phyloP scores from a whole-genome alignment of 2,329 filamentous ascomycete species.

The Orbilia oligospora region DNA sequence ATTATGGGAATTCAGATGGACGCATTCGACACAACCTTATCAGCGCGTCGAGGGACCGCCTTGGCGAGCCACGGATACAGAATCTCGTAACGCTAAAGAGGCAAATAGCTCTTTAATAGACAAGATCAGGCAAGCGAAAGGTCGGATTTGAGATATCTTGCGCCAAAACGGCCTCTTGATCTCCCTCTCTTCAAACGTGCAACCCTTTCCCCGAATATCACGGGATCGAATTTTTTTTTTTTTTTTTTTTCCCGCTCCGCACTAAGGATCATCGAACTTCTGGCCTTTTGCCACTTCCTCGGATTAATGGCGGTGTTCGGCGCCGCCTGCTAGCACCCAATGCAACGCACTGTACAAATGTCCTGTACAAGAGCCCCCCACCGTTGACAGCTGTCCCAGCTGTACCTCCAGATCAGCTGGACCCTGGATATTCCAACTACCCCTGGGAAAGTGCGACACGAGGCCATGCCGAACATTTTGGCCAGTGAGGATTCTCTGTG shows the following conservation, averaged over 20 bases:
- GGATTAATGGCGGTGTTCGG: slow-evolving; percentile 2
- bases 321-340: not conserved
- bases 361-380: slow-evolving; percentile 18
- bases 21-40: slow-evolving; percentile 23
- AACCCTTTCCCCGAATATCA: not conserved
- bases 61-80: slow-evolving; percentile 28
- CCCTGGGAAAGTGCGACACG: slow-evolving; percentile 42
- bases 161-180: not conserved
- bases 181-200: not conserved
- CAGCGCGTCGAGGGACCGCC: slow-evolving; percentile 22
- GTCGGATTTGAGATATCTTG: slow-evolving; percentile 12
- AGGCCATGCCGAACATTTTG: slow-evolving; percentile 23
- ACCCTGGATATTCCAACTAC: slow-evolving; percentile 35
- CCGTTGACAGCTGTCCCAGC: slow-evolving; percentile 27
- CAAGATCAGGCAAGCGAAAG: slow-evolving; percentile 36
- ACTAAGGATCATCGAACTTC: slow-evolving; percentile 30
- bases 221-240: not conserved
- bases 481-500: slow-evolving; percentile 2
- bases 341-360: slow-evolving; percentile 1
- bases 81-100: slow-evolving; percentile 7
- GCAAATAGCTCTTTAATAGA: slow-evolving; percentile 25
- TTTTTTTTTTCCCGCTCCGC: not conserved
- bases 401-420: slow-evolving; percentile 18
- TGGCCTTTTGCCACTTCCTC: slow-evolving; percentile 42
- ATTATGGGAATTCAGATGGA: slow-evolving; percentile 55